These are phyloP conservation scores for Leishmania tarentolae DNA, from an alignment of 208 protist species.

Conservation along the genomic window DNA sequence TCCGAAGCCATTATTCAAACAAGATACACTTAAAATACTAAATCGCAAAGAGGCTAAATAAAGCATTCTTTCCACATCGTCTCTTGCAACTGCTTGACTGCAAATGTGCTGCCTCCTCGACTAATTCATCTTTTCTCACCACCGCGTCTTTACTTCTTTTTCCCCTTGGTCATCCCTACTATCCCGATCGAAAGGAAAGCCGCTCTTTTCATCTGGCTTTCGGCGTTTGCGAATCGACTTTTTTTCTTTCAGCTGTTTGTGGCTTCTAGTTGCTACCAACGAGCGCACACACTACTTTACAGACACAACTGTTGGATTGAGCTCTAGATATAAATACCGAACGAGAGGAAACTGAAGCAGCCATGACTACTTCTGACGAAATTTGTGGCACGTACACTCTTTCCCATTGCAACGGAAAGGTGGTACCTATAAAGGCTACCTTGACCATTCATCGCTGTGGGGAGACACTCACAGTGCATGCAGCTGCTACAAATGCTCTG, in stretches of 20 bases:
- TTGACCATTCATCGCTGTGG: conserved; percentile 40
- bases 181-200: not conserved
- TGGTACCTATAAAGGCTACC: conserved; percentile 23
- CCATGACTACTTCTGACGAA: conserved; percentile 34
- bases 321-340: not conserved
- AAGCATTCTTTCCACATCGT: not conserved
- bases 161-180: not conserved
- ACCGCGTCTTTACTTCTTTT: not conserved
- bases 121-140: not conserved
- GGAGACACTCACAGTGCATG: conserved; percentile 38
- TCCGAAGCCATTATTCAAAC: not conserved
- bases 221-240: no score
- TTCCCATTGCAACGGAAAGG: conserved; percentile 50
- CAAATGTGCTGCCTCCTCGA: not conserved
- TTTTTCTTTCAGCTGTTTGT: not conserved
- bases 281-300: not conserved
- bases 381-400: conserved; percentile 63
- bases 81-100: not conserved
- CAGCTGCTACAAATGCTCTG: conserved; percentile 51
- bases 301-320: not conserved
- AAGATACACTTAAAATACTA: not conserved
- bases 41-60: not conserved
- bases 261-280: no score
- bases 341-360: conserved; percentile 1
- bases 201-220: not conserved